Conservation (phyloP, 768 basidiomycete species). For the Omphalotus guepiniiformis region DNA sequence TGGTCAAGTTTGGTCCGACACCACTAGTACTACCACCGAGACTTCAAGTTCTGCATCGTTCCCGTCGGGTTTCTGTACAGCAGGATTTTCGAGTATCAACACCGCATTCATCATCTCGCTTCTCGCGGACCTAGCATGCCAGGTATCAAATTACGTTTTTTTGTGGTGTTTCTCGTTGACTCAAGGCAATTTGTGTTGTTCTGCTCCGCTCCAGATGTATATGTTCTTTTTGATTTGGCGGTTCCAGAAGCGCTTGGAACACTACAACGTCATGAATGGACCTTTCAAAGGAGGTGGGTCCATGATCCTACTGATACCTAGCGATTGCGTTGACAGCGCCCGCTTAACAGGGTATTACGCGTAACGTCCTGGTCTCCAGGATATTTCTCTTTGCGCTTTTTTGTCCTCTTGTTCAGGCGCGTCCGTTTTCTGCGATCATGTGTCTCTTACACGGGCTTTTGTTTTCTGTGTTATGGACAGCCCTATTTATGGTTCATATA, state of each 20-base stretch:
- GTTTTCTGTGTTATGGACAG: too few species aligned
- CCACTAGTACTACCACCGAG: constrained; percentile 35
- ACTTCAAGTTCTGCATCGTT: constrained; percentile 31
- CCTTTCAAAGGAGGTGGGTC: constrained; percentile 57
- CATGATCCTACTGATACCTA: constrained; percentile 12
- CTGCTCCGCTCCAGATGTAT: constrained; percentile 47
- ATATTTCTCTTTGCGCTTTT: constrained; percentile 18
- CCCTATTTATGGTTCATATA: constrained; percentile 3
- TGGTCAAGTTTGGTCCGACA: constrained; percentile 54
- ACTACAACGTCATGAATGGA: constrained; percentile 62
- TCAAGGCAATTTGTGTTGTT: constrained; percentile 7
- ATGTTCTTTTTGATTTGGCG: constrained; percentile 77
- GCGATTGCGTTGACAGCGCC: too few species aligned
- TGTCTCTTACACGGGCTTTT: too few species aligned
- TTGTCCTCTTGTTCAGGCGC: constrained; percentile 24
- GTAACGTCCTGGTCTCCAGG: constrained; percentile 23
- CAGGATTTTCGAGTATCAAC: constrained; percentile 58
- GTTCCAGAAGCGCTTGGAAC: constrained; percentile 64
- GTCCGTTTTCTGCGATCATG: too few species aligned
- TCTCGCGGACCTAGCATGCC: constrained; percentile 61
- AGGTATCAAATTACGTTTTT: constrained; percentile 39
- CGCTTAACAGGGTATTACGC: constrained; percentile 57
- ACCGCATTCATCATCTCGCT: constrained; percentile 62
- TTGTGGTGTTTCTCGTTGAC: constrained; percentile 13
- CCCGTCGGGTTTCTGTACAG: constrained; percentile 52